These are phyloP conservation scores for Arthrocladium fulminans DNA, from an alignment of 2,329 filamentous ascomycete species.

Conservation along the genomic window DNA sequence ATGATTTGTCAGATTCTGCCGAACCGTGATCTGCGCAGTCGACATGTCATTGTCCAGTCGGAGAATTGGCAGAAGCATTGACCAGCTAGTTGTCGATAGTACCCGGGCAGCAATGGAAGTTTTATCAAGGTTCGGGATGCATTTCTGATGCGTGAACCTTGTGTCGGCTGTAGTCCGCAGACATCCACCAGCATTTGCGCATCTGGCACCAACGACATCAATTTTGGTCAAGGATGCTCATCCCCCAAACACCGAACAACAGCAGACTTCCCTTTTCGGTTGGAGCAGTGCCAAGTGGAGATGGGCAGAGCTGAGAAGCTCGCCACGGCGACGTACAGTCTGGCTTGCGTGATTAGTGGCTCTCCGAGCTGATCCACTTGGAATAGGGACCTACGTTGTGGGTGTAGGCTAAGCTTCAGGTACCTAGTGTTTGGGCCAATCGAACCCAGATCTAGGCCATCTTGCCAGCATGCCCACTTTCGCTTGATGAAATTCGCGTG, in stretches of 20 bases:
- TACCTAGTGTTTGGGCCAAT: not conserved
- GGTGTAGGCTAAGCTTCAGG: not conserved
- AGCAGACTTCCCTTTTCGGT: too few species aligned
- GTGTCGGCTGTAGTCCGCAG: too few species aligned
- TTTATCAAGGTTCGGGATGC: too few species aligned
- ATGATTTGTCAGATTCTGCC: too few species aligned
- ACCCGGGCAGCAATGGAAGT: too few species aligned
- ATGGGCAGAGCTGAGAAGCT: too few species aligned
- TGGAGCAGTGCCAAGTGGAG: too few species aligned
- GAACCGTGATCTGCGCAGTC: not conserved
- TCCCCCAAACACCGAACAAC: too few species aligned
- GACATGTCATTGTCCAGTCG: not conserved
- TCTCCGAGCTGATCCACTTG: not conserved
- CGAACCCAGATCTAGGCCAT: not conserved
- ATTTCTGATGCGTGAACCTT: too few species aligned
- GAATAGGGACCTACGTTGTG: not conserved
- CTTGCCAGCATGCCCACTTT: not conserved
- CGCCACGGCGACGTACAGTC: not conserved
- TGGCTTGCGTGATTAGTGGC: not conserved
- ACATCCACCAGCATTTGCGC: too few species aligned
- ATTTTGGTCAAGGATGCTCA: too few species aligned
- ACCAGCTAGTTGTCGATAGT: not conserved
- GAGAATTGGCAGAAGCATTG: not conserved
- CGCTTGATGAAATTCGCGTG: not conserved
- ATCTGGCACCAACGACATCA: too few species aligned